Evolutionary conservation across 352 stramenopile genomes (phyloP).

Genomic region (Globisporangium sylvaticum): DNA sequence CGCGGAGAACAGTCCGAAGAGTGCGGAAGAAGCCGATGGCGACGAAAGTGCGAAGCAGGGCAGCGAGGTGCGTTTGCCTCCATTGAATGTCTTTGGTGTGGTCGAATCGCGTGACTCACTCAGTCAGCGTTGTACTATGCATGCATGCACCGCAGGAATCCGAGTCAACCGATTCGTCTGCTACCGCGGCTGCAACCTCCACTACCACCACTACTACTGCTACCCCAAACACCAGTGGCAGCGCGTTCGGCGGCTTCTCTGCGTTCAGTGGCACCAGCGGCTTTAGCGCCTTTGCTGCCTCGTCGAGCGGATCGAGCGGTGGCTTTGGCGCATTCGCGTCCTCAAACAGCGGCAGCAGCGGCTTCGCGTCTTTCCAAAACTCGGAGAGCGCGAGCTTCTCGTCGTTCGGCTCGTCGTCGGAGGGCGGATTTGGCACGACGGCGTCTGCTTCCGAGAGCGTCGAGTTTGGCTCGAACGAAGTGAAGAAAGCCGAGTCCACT

Average conservation of each 20-base stretch:
- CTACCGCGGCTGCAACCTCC: no score
- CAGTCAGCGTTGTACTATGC: not conserved
- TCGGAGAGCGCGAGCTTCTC: conserved; percentile 41
- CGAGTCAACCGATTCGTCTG: not conserved
- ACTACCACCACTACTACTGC: not conserved
- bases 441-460: conserved; percentile 36
- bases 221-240: conserved; percentile 29
- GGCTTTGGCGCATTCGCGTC: conserved; percentile 22
- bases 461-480: conserved; percentile 38
- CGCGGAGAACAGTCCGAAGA: conserved; percentile 18
- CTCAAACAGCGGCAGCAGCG: conserved; percentile 21
- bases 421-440: conserved; percentile 37
- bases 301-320: conserved; percentile 25
- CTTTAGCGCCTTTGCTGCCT: conserved; percentile 42
- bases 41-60: not conserved
- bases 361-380: conserved; percentile 58
- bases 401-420: conserved; percentile 44
- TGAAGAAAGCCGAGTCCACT: conserved; percentile 40
- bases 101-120: not conserved
- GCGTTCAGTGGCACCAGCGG: conserved; percentile 47
- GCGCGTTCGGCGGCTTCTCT: conserved; percentile 46
- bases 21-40: not conserved
- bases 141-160: not conserved
- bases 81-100: not conserved
- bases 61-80: not conserved